phyloP scores from a whole-genome alignment of 768 basidiomycete species.

The Agrocybe praecox region DNA sequence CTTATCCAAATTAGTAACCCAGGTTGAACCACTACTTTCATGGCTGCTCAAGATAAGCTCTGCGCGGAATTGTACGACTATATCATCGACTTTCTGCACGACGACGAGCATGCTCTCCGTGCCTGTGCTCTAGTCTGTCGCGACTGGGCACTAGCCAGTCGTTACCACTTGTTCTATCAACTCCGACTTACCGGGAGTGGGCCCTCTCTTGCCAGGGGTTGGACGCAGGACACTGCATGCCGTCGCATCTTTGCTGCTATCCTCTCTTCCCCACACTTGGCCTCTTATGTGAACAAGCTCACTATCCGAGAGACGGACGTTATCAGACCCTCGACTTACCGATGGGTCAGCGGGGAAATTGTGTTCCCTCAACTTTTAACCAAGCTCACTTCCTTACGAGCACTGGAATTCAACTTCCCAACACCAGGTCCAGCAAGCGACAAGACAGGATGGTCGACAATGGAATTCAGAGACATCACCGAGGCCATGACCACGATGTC shows the following conservation, averaged over 20 bases:
- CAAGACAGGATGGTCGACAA: constrained; percentile 23
- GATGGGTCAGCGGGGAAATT: constrained; percentile 24
- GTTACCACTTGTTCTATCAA: constrained; percentile 24
- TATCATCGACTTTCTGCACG: constrained; percentile 30
- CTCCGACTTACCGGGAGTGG: constrained; percentile 18
- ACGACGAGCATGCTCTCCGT: constrained; percentile 21
- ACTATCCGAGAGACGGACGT: constrained; percentile 14
- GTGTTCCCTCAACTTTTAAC: constrained; percentile 22
- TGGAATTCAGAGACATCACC: constrained; percentile 24
- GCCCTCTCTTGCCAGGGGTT: constrained; percentile 10
- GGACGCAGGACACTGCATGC: constrained; percentile 20
- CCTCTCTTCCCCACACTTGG: constrained; percentile 20
- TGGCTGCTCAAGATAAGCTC: constrained; percentile 13
- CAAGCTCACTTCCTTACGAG: constrained; percentile 14
- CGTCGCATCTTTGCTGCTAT: constrained; percentile 20
- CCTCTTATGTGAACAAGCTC: constrained; percentile 22
- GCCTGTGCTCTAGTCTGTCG: constrained; percentile 26
- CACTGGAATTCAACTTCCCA: constrained; percentile 22
- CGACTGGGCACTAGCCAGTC: constrained; percentile 26
- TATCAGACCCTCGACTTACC: constrained; percentile 16
- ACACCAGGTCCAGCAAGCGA: constrained; percentile 11
- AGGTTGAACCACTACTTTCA: constrained; percentile 3
- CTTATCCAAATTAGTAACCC: neutral
- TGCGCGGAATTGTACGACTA: constrained; percentile 25
- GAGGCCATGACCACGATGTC: constrained; percentile 16